Evolutionary conservation across 1,284 basidiomycete species (phyloP).

Genomic region (Kwoniella shivajii): DNA sequence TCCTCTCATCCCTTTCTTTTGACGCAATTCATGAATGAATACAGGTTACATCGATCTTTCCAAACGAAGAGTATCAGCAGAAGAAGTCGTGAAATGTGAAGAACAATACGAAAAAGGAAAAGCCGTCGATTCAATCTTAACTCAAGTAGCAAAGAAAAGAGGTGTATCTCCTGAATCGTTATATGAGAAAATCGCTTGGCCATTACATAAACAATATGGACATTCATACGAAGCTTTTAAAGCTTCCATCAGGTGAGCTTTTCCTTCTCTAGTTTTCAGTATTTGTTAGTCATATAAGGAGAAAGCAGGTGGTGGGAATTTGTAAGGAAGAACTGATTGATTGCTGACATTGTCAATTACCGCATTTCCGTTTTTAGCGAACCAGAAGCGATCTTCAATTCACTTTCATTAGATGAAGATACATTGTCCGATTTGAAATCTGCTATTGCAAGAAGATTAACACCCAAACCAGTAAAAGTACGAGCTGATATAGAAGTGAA

Average conservation of each 20-base stretch:
- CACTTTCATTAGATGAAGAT: slow-evolving; percentile 63
- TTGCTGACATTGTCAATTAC: background rate
- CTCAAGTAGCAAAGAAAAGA: slow-evolving; percentile 88
- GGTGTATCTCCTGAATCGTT: slow-evolving; percentile 62
- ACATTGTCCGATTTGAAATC: slow-evolving; percentile 71
- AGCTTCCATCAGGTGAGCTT: slow-evolving; percentile 80
- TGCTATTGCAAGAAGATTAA: slow-evolving; percentile 92
- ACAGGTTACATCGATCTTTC: slow-evolving; percentile 97
- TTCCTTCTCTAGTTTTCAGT: background rate
- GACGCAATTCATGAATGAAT: too few species aligned
- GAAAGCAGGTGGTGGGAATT: too few species aligned
- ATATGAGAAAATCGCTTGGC: slow-evolving; percentile 93
- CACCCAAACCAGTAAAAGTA: slow-evolving; percentile 98
- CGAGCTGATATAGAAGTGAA: slow-evolving; percentile 97
- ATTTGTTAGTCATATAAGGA: slow-evolving; percentile 65
- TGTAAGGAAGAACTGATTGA: background rate
- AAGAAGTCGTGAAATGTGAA: slow-evolving; percentile 98
- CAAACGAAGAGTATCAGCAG: slow-evolving; percentile 97
- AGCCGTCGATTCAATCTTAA: slow-evolving; percentile 88
- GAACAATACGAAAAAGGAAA: slow-evolving; percentile 98
- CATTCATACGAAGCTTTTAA: slow-evolving; percentile 99
- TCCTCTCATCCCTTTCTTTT: background rate
- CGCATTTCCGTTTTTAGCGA: slow-evolving; percentile 67
- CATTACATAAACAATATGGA: slow-evolving; percentile 86
- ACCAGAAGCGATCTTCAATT: slow-evolving; percentile 78